Conservation (phyloP, 208 protist genomes). For the Dictyostelium gargantuum region DNA sequence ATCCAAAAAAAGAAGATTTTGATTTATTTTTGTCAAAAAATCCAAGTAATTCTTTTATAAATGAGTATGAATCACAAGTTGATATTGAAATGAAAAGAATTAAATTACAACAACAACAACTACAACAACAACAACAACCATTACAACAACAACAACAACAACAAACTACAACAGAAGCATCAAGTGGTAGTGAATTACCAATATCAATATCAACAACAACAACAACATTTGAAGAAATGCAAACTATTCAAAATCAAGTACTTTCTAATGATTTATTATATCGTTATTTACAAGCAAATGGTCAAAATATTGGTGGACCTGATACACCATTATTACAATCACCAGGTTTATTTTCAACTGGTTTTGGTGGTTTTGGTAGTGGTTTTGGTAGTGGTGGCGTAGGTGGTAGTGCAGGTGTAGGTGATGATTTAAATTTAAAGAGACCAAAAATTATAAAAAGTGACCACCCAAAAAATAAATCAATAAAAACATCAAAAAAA, state of each 20-base stretch:
- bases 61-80: neutral
- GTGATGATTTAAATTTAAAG: neutral
- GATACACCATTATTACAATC: neutral
- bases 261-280: neutral
- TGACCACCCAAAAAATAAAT: slow-evolving; percentile 2
- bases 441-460: slow-evolving; percentile 10
- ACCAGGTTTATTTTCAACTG: neutral
- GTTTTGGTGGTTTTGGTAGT: neutral
- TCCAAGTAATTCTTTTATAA: too few relatives aligned
- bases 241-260: neutral
- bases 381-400: neutral
- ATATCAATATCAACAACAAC: neutral
- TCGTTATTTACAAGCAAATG: neutral
- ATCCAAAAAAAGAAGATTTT: neutral
- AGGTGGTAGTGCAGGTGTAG: neutral
- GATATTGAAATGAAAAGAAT: neutral
- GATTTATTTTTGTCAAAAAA: neutral
- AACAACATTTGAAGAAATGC: neutral
- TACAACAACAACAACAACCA: neutral
- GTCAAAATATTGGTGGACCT: neutral
- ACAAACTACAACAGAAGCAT: too few relatives aligned
- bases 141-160: neutral
- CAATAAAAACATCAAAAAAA: slow-evolving; percentile 3
- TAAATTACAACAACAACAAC: too few relatives aligned
- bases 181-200: too few relatives aligned